Evolutionary conservation across 176 grass and related monocot genomes (phyloP).

Genomic region (Aegilops bicornis): DNA sequence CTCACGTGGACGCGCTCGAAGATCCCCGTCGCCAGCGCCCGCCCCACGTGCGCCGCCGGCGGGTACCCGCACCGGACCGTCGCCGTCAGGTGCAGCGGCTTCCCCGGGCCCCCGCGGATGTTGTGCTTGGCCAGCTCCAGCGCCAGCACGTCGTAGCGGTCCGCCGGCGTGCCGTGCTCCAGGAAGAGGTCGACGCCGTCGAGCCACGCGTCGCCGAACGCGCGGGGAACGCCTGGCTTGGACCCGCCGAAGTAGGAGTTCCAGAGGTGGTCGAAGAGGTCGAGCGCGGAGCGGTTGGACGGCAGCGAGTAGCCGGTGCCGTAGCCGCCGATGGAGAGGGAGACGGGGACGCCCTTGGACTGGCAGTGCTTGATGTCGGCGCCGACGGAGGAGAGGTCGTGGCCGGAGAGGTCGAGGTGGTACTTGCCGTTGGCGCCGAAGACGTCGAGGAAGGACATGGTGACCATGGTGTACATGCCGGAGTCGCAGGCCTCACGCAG

Average conservation of each 20-base stretch:
- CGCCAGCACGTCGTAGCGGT: conserved; percentile 10
- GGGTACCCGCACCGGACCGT: conserved; percentile 10
- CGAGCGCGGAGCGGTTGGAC: background rate
- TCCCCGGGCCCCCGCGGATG: background rate
- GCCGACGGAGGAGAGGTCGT: conserved; percentile 5
- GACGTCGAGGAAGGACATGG: conserved; percentile 33
- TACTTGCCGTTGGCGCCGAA: background rate
- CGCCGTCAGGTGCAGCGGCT: conserved; percentile 25
- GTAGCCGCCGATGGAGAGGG: conserved; percentile 31
- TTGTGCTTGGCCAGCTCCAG: conserved; percentile 24
- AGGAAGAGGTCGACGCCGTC: conserved; percentile 31
- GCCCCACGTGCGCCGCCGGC: background rate
- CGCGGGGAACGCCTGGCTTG: background rate
- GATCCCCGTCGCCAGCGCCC: background rate
- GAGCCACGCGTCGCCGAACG: conserved; percentile 28
- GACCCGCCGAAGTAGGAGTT: conserved; percentile 30
- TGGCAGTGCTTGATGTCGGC: conserved; percentile 39
- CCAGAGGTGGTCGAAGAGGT: conserved; percentile 33
- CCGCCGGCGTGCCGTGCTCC: background rate
- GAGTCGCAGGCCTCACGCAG: conserved; percentile 24
- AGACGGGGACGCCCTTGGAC: background rate
- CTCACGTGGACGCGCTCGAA: conserved; percentile 28
- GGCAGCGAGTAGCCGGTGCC: background rate
- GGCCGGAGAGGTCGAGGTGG: conserved; percentile 26
- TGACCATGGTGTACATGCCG: conserved; percentile 22